These are phyloP conservation scores for Pisolithus marmoratus DNA, from an alignment of 768 basidiomycete species.

Conservation along the genomic window DNA sequence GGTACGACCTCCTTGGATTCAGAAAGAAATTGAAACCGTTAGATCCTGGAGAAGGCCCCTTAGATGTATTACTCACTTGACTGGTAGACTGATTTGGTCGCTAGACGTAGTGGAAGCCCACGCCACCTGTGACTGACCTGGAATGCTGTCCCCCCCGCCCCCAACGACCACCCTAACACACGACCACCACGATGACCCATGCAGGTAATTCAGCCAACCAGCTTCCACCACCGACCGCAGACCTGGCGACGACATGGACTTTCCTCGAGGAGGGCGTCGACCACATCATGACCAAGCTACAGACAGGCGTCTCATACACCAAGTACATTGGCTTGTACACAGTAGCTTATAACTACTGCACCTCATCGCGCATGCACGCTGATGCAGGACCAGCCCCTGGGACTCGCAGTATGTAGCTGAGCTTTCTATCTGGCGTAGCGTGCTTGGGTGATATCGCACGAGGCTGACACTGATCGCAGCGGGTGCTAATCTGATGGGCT, in stretches of 20 bases:
- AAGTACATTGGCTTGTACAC: slow-evolving; percentile 89
- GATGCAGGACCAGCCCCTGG: slow-evolving; percentile 33
- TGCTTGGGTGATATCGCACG: neutral
- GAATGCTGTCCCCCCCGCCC: no score
- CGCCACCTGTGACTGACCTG: no score
- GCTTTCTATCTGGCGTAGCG: neutral
- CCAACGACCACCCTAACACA: slow-evolving; percentile 7
- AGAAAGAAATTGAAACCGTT: no score
- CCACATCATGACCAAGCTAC: slow-evolving; percentile 88
- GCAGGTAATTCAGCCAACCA: slow-evolving; percentile 31
- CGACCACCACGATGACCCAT: slow-evolving; percentile 31
- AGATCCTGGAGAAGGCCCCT: no score
- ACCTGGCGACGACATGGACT: slow-evolving; percentile 80
- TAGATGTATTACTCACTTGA: no score
- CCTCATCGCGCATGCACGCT: slow-evolving; percentile 73
- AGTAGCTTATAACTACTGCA: slow-evolving; percentile 97
- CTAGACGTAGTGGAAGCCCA: no score
- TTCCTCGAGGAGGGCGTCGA: slow-evolving; percentile 84
- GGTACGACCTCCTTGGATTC: no score
- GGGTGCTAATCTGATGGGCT: slow-evolving; percentile 94
- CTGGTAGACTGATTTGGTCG: no score
- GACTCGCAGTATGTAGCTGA: slow-evolving; percentile 50
- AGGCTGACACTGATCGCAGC: slow-evolving; percentile 38
- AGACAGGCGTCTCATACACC: slow-evolving; percentile 83
- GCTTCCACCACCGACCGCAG: slow-evolving; percentile 64